Evolutionary conservation across 169 alveolate species (phyloP).

Genomic region (Plasmodium gonderi): DNA sequence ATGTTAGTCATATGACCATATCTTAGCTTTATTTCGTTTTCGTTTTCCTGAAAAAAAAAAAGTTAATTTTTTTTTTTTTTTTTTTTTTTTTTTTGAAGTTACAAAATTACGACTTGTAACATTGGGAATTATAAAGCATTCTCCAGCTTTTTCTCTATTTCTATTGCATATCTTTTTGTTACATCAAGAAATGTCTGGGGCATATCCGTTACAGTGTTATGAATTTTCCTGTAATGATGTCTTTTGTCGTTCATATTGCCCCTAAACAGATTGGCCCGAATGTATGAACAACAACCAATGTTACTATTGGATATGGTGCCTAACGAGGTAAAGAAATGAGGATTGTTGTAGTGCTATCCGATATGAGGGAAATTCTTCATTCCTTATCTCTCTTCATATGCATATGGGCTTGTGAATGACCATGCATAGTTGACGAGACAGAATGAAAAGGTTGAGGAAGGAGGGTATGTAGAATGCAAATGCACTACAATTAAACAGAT

Average conservation of each 20-base stretch:
- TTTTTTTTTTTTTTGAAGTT: constrained; percentile 4
- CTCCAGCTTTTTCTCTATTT: background rate
- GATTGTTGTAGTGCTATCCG: background rate
- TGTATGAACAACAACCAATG: constrained; percentile 7
- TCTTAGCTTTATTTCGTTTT: constrained; percentile 21
- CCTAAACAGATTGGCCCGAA: constrained; percentile 18
- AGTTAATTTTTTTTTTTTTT: no score
- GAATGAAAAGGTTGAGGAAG: no score
- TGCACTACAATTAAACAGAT: no score
- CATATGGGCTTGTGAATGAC: background rate
- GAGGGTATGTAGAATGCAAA: no score
- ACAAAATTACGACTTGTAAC: no score
- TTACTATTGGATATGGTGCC: constrained; percentile 23
- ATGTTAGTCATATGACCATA: constrained; percentile 27
- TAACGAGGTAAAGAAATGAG: background rate
- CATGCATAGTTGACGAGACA: no score
- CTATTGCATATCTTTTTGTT: background rate
- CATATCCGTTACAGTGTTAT: constrained; percentile 4
- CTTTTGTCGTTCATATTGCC: background rate
- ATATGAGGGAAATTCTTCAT: background rate
- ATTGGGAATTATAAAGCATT: background rate
- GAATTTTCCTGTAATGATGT: background rate
- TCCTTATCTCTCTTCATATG: background rate
- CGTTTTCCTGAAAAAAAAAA: constrained; percentile 42
- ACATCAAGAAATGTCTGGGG: constrained; percentile 23